Conservation (phyloP, 2,329 filamentous ascomycete genomes). For the Xylariales sp. region DNA sequence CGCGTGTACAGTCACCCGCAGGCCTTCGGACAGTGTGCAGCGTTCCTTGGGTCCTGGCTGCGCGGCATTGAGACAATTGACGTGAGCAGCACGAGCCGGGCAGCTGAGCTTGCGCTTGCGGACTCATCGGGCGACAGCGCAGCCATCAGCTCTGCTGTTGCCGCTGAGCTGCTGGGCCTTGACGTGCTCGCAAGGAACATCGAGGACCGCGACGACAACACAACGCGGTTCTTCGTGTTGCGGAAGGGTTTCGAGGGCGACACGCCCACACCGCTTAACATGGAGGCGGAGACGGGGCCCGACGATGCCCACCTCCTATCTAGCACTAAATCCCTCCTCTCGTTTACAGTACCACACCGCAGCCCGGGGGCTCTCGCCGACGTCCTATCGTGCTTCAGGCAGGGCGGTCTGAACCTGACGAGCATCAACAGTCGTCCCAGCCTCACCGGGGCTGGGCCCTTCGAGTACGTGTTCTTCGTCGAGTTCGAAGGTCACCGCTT, state of each 20-base stretch:
- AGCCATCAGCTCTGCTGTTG: conserved; percentile 81
- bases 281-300: conserved; percentile 2
- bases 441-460: conserved; percentile 58
- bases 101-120: conserved; percentile 79
- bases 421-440: conserved; percentile 91
- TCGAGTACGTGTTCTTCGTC: conserved; percentile 95
- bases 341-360: conserved; percentile 84
- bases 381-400: conserved; percentile 81
- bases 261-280: background rate
- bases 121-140: conserved; percentile 68
- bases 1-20: conserved; percentile 94
- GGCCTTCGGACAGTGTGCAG: conserved; percentile 90
- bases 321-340: conserved; percentile 76
- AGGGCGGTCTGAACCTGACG: conserved; percentile 81
- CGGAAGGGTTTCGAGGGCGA: conserved; percentile 44
- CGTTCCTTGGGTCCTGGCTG: conserved; percentile 77
- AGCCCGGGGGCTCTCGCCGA: conserved; percentile 85
- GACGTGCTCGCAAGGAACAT: conserved; percentile 76
- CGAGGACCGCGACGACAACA: conserved; percentile 80
- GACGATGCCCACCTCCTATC: conserved; percentile 36
- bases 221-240: conserved; percentile 82
- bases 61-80: conserved; percentile 83
- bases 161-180: conserved; percentile 75
- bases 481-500: conserved; percentile 78
- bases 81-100: conserved; percentile 83